A percentile compares a stretch with the other conserved stretches of the same genome.
Evolutionary conservation across 2,329 filamentous ascomycete species (phyloP).

Genomic region (Lachnellula arida): DNA sequence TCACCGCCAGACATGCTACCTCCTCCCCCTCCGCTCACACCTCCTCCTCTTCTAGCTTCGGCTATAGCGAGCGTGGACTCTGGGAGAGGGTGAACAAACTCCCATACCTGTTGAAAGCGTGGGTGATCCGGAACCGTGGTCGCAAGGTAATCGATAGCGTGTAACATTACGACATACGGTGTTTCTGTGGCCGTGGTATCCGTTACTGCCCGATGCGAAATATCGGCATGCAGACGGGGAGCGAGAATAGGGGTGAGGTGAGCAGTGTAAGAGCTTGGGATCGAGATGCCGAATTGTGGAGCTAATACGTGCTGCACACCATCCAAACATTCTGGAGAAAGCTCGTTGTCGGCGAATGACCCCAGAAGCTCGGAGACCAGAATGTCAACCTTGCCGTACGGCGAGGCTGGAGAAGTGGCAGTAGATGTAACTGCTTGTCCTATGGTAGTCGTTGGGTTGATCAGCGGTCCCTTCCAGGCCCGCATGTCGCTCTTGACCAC

Average conservation of each 20-base stretch:
- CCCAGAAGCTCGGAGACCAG: slow-evolving; percentile 90
- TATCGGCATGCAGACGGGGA: slow-evolving; percentile 78
- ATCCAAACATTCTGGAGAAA: slow-evolving; percentile 93
- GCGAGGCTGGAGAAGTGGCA: slow-evolving; percentile 35
- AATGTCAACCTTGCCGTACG: slow-evolving; percentile 75
- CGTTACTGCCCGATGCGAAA: slow-evolving; percentile 54
- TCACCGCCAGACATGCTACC: slow-evolving; percentile 71
- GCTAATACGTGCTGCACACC: slow-evolving; percentile 88
- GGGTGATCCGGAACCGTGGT: slow-evolving; percentile 52
- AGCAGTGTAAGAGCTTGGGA: slow-evolving; percentile 88
- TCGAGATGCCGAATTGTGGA: slow-evolving; percentile 78
- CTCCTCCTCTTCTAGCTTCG: slow-evolving; percentile 56
- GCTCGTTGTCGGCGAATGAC: slow-evolving; percentile 94
- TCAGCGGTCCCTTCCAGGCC: slow-evolving; percentile 80
- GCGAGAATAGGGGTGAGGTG: slow-evolving; percentile 89
- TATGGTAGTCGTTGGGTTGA: slow-evolving; percentile 29
- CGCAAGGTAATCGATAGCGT: slow-evolving; percentile 81
- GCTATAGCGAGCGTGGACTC: slow-evolving; percentile 50
- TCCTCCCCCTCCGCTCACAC: slow-evolving; percentile 60
- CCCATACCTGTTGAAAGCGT: slow-evolving; percentile 73
- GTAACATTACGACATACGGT: slow-evolving; percentile 91
- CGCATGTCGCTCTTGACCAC: slow-evolving; percentile 97
- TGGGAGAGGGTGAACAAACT: slow-evolving; percentile 73
- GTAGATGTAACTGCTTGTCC: slow-evolving; percentile 34
- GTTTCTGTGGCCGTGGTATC: slow-evolving; percentile 78